A percentile compares a stretch with the other conserved stretches of the same genome.
Conservation (phyloP, 352 stramenopile species). For the Pythium vanterpoolii region DNA sequence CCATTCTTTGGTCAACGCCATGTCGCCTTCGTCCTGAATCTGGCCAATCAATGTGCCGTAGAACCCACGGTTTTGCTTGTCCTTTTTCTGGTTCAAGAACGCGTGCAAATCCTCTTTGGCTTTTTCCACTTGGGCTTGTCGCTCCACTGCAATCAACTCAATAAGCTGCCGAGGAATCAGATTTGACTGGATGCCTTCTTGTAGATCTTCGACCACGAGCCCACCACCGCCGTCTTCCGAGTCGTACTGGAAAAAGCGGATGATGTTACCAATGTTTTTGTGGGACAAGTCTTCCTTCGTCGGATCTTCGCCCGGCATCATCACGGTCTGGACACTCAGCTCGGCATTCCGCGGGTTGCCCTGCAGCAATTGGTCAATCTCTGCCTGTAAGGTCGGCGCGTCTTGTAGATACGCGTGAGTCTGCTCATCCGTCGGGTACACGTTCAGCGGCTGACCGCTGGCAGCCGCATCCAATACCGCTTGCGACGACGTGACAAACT, state of each 20-base stretch:
- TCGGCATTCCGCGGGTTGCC: conserved; percentile 78
- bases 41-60: conserved; percentile 86
- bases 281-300: conserved; percentile 73
- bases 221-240: conserved; percentile 74
- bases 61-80: conserved; percentile 77
- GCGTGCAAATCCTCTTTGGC: conserved; percentile 71
- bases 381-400: conserved; percentile 52
- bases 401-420: conserved; percentile 76
- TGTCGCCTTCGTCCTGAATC: conserved; percentile 85
- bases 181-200: conserved; percentile 77
- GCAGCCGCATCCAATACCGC: conserved; percentile 79
- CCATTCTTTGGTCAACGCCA: conserved; percentile 70
- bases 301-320: conserved; percentile 78
- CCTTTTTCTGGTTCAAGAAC: conserved; percentile 86
- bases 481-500: conserved; percentile 86
- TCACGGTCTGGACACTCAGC: conserved; percentile 83
- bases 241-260: conserved; percentile 87
- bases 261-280: conserved; percentile 89
- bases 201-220: conserved; percentile 81
- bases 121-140: conserved; percentile 76
- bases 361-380: conserved; percentile 66
- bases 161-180: conserved; percentile 80
- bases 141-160: conserved; percentile 71
- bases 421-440: conserved; percentile 76
- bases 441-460: conserved; percentile 70